These are phyloP conservation scores for Pisolithus thermaeus DNA, from an alignment of 1,284 basidiomycete genomes.

Conservation along the genomic window DNA sequence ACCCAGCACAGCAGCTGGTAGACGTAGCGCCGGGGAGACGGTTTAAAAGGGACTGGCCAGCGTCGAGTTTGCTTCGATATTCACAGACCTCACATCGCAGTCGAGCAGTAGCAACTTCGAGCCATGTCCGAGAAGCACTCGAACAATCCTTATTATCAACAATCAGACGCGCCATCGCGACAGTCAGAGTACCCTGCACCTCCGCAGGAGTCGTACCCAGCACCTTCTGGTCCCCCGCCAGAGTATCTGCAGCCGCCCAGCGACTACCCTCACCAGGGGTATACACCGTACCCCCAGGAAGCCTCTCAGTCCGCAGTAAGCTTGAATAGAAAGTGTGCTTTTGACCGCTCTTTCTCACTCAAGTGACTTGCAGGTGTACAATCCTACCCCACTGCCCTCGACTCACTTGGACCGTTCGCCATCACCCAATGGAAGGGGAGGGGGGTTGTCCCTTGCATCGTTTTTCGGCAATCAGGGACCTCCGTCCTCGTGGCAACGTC, in stretches of 20 bases:
- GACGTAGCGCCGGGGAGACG: too few relatives aligned
- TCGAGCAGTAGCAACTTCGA: background rate
- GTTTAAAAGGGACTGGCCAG: too few relatives aligned
- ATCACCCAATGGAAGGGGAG: background rate
- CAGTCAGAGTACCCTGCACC: background rate
- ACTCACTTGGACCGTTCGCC: background rate
- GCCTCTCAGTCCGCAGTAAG: background rate
- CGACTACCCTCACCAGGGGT: background rate
- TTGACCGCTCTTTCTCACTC: background rate
- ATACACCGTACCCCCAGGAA: background rate
- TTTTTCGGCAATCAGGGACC: constrained; percentile 24
- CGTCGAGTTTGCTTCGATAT: background rate
- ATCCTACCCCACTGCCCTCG: background rate
- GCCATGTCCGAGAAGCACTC: constrained; percentile 19
- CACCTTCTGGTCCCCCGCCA: constrained; percentile 5
- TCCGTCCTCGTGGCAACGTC: constrained; percentile 25
- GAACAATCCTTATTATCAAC: constrained; percentile 8
- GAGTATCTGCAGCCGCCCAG: constrained; percentile 9
- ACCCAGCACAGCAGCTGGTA: too few relatives aligned
- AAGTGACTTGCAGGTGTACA: background rate
- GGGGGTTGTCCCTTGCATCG: constrained; percentile 13
- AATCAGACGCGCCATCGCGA: constrained; percentile 11
- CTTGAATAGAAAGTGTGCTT: background rate
- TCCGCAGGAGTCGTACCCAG: constrained; percentile 4
- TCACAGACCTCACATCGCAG: background rate